phyloP scores from a whole-genome alignment of 2,329 filamentous ascomycete genomes.

The Apiospora phragmitis region DNA sequence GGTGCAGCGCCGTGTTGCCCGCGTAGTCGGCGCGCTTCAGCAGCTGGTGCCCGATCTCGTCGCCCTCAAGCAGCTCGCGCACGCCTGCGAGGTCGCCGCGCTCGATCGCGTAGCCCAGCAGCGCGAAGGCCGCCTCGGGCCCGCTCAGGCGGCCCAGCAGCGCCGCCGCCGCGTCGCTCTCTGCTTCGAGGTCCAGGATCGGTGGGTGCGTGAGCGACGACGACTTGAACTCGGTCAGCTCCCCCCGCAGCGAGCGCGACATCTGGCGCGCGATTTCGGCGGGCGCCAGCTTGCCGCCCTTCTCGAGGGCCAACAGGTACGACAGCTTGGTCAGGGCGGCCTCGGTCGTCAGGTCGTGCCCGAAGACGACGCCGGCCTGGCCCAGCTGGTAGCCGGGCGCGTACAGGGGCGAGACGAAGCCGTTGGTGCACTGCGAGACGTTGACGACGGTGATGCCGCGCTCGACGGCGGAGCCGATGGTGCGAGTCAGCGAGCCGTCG shows the following conservation, averaged over 20 bases:
- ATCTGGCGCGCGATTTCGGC: slow-evolving; percentile 70
- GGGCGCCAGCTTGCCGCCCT: slow-evolving; percentile 45
- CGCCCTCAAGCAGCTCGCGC: slow-evolving; percentile 65
- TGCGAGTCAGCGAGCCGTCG: slow-evolving; percentile 76
- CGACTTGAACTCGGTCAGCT: slow-evolving; percentile 75
- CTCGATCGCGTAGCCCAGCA: slow-evolving; percentile 78
- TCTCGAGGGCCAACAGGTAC: slow-evolving; percentile 70
- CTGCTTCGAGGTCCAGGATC: slow-evolving; percentile 42
- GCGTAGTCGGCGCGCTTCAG: slow-evolving; percentile 78
- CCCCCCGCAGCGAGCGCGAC: slow-evolving; percentile 75
- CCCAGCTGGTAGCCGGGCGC: slow-evolving; percentile 77
- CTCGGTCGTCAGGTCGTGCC: slow-evolving; percentile 86
- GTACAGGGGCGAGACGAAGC: slow-evolving; percentile 77
- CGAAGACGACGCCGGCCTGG: slow-evolving; percentile 83
- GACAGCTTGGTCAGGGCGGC: slow-evolving; percentile 89
- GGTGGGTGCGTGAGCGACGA: slow-evolving; percentile 77
- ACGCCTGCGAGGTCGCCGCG: slow-evolving; percentile 68
- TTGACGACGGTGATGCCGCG: slow-evolving; percentile 86
- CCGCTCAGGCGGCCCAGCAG: slow-evolving; percentile 49
- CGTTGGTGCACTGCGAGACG: slow-evolving; percentile 83
- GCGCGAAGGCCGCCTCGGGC: slow-evolving; percentile 66
- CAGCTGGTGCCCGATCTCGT: slow-evolving; percentile 59
- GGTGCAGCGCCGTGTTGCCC: slow-evolving; percentile 70
- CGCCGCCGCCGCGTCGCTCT: slow-evolving; percentile 40
- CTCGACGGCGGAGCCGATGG: slow-evolving; percentile 74